phyloP scores from a whole-genome alignment of 345 rosid genomes.

The Populus pruinosa region DNA sequence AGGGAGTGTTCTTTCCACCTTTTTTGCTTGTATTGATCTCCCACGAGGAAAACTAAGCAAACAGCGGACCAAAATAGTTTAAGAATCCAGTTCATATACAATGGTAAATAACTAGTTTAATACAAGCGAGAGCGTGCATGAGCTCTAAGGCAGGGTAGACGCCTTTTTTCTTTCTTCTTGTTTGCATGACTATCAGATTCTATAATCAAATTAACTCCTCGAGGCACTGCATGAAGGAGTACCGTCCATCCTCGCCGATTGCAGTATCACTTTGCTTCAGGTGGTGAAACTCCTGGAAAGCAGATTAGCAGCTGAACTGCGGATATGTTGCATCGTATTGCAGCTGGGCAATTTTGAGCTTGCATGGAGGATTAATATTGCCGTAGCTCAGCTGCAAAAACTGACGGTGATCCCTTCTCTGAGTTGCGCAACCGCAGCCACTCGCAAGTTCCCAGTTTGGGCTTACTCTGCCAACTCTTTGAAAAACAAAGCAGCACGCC shows the following conservation, averaged over 20 bases:
- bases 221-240: background rate
- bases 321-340: background rate
- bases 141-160: background rate
- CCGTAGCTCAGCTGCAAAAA: background rate
- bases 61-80: too few relatives aligned
- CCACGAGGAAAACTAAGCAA: too few relatives aligned
- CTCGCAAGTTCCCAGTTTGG: slow-evolving; percentile 74
- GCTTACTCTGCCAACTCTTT: slow-evolving; percentile 90
- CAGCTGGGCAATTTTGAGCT: background rate
- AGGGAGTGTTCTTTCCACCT: too few relatives aligned
- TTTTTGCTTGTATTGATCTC: too few relatives aligned
- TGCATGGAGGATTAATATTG: background rate
- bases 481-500: slow-evolving; percentile 83
- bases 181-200: too few relatives aligned
- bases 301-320: background rate
- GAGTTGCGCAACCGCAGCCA: slow-evolving; percentile 86
- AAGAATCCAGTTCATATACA: too few relatives aligned
- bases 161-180: too few relatives aligned
- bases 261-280: background rate
- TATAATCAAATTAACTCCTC: background rate
- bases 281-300: background rate
- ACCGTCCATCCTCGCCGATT: background rate
- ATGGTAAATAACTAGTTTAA: background rate
- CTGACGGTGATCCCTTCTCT: background rate
- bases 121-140: background rate